These are phyloP conservation scores for Polytrichum commune DNA, from an alignment of 225 moss, liverwort and hornwort species.

Conservation along the genomic window DNA sequence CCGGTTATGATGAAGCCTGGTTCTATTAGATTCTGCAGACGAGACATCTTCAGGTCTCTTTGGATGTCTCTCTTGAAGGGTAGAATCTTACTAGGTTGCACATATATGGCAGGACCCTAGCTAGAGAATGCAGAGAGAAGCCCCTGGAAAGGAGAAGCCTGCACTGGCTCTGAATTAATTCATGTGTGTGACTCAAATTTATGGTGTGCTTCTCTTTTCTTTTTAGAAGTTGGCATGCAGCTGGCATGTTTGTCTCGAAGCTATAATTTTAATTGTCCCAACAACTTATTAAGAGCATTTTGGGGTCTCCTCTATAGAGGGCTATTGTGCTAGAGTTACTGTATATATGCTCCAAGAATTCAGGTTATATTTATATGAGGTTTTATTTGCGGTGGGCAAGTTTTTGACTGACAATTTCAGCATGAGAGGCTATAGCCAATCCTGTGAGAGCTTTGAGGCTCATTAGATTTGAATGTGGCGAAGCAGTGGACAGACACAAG, in stretches of 20 bases:
- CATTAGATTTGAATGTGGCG: not conserved
- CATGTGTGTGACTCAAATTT: constrained; percentile 10
- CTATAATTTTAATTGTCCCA: too few relatives aligned
- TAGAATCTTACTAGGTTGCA: constrained; percentile 7
- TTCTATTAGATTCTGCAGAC: not conserved
- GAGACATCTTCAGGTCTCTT: not conserved
- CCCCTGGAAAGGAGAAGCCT: not conserved
- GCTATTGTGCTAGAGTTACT: too few relatives aligned
- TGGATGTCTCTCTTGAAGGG: not conserved
- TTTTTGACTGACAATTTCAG: too few relatives aligned
- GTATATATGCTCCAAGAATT: too few relatives aligned
- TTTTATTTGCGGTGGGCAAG: too few relatives aligned
- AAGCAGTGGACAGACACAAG: not conserved
- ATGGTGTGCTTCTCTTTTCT: constrained; percentile 24
- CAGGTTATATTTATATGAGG: too few relatives aligned
- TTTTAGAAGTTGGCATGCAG: too few relatives aligned
- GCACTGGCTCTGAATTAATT: not conserved
- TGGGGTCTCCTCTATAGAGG: too few relatives aligned
- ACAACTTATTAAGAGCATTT: too few relatives aligned
- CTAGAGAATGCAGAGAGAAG: not conserved
- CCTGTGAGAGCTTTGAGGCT: not conserved
- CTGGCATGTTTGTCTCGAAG: too few relatives aligned
- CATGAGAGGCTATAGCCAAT: not conserved
- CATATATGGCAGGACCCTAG: constrained; percentile 19
- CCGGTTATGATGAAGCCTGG: too few relatives aligned